Percentiles rank a stretch among this genome's conserved stretches.
phyloP scores from a whole-genome alignment of 2,329 filamentous ascomycete species.

The Talaromyces verruculosus region DNA sequence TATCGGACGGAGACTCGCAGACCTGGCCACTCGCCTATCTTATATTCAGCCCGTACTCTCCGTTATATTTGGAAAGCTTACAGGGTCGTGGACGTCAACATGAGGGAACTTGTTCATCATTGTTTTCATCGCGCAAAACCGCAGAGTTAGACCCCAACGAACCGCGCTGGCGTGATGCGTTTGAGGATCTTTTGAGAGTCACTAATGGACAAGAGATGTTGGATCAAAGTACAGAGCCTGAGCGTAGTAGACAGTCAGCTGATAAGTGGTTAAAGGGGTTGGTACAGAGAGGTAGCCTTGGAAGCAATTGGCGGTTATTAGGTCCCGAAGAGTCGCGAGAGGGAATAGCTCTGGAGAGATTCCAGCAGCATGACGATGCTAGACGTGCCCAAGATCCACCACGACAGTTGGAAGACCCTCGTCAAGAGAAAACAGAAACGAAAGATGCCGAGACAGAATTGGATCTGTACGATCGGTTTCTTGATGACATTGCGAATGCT shows the following conservation, averaged over 20 bases:
- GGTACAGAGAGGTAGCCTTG: conserved; percentile 44
- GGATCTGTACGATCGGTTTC: conserved; percentile 54
- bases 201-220: conserved; percentile 47
- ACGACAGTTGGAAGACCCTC: conserved; percentile 2
- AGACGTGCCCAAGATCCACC: conserved; percentile 1
- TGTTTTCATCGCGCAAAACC: conserved; percentile 36
- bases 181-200: conserved; percentile 58
- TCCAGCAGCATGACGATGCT: conserved; percentile 12
- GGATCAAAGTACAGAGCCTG: conserved; percentile 31
- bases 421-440: conserved; percentile 24
- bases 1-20: conserved; percentile 37
- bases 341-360: conserved; percentile 28
- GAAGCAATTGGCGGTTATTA: conserved; percentile 40
- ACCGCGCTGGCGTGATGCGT: conserved; percentile 57
- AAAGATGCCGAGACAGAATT: conserved; percentile 47
- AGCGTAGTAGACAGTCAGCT: conserved; percentile 32
- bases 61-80: conserved; percentile 52
- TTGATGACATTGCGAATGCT: conserved; percentile 37
- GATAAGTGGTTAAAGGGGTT: conserved; percentile 44
- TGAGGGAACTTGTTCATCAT: conserved; percentile 34
- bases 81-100: conserved; percentile 31
- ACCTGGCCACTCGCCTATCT: conserved; percentile 46
- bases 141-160: conserved; percentile 38
- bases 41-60: conserved; percentile 56
- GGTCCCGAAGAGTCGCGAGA: conserved; percentile 26